Base-by-base conservation (phyloP, 345 rosid genomes). In the Pistacia atlantica region DNA sequence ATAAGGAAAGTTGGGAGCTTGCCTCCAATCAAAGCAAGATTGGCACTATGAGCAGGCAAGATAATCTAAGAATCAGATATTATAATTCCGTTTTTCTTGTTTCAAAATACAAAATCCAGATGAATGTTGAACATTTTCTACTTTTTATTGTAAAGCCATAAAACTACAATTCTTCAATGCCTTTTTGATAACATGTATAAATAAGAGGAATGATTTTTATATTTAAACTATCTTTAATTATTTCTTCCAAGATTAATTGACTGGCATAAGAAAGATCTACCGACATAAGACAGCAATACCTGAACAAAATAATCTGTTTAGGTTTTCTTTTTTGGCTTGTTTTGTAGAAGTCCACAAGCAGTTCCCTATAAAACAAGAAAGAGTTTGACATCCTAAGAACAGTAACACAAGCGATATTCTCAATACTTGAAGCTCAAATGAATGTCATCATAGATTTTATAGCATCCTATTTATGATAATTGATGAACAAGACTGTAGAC, bases 281-380 rank as follows among this genome's bases (percentile, higher is more conserved):
- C n/a, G n/a, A 8, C 1, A 66, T 38, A 58, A 54, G 28, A 65
- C 25, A 69, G 60, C 11, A 72, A 71, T 83, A 91, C 98, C 98
- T 92, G 90, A 95, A 95, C 57, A 93, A 76, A 65, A 95, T 88
- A 69, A 95, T 91, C 78, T 90, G 97, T 62, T 80, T 84, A 28
- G 98, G 98, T 86, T 93, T 95, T 22, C 69, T 71, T 42, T 33
- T 52, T 7, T 71, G 77, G 77, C 95, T 90, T 1, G 97, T 89
- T 66, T 54, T 52, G 79, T 72, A 93, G 81, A 93, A 95, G 52
- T 95, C 94, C 25, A 84, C 35, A 42, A 93, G 87, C 65, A 91
- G 77, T 79, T 95, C 98, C 74, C 95, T 95, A 83, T 22, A 69
- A 74, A 54, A 60, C 51, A 74, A 75, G 67, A 61, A 72, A 78